Base-by-base conservation (phyloP, 208 protist species). In the Trypanosoma cruzi region DNA sequence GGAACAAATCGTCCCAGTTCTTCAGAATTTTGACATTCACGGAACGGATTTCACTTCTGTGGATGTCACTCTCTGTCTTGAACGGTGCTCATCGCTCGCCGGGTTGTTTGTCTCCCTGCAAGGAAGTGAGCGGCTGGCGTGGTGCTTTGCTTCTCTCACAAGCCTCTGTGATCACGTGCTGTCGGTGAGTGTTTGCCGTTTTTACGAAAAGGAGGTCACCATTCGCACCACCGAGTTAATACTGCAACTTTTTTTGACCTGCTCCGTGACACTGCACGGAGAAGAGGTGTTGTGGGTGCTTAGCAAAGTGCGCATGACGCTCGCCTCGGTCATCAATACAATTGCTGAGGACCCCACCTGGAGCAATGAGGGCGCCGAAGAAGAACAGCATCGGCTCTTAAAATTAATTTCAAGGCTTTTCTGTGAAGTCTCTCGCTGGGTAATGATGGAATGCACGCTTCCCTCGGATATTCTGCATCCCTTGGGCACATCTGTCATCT, bases 361-460 rank as follows among this genome's bases (percentile, higher is more conserved):
- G 71, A 54, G 28, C 14, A 68, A 73, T 29, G 78, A 70, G 4
- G 73, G 79, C n/a, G 73, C 63, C 10, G 85, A 88, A 53, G 71
- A 61, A 7, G 85, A 93, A 68, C 80, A 80, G 54, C 68, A 75
- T 14, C 61, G 77, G 57, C 79, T 92, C 26, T 69, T 91, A 49
- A 63, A 81, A 18, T 28, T 65, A 22, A 36, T 82, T n/a, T 80
- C 80, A 32, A 65, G 71, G 50, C 73, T 96, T 49, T 54, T 91
- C 7, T 74, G 65, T 62, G 70, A 84, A 20, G 48, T 91, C 52
- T 77, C 81, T 59, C 81, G 88, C 60, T 96, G 90, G 90, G 83
- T 79, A 32, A 70, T 71, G 49, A 64, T 93, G 57, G 87, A 92
- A 64, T 90, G 81, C 75, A 89, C 84, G 34, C 67, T 92, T 52